A percentile compares a stretch with the other conserved stretches of the same genome.
phyloP scores from a whole-genome alignment of 768 basidiomycete species.

The Phaffia tasmanica region DNA sequence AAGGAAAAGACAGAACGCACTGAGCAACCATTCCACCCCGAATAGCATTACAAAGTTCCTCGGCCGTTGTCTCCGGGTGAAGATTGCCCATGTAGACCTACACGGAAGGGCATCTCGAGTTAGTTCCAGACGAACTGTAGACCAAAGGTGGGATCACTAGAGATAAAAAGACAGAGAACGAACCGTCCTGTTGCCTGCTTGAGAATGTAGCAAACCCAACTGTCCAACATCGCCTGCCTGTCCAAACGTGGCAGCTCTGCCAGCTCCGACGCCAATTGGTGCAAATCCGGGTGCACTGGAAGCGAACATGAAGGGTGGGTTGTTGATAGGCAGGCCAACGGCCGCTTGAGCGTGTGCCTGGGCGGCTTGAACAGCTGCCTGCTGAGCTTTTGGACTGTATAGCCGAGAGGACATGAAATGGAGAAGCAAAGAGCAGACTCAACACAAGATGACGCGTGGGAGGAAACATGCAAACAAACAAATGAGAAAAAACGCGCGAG shows the following conservation, averaged over 20 bases:
- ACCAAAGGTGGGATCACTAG: neutral
- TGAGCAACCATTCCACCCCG: slow-evolving; percentile 94
- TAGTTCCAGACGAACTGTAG: neutral
- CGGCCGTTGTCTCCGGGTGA: slow-evolving; percentile 85
- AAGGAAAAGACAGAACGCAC: slow-evolving; percentile 7
- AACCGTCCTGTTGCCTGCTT: slow-evolving; percentile 77
- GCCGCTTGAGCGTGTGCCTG: slow-evolving; percentile 39
- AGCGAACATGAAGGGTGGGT: slow-evolving; percentile 32
- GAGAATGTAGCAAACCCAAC: slow-evolving; percentile 36
- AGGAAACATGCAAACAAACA: neutral
- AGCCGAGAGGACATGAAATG: slow-evolving; percentile 44
- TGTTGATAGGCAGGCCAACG: slow-evolving; percentile 31
- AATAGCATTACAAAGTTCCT: slow-evolving; percentile 92
- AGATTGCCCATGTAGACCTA: slow-evolving; percentile 49
- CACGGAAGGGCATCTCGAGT: neutral
- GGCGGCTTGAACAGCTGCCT: slow-evolving; percentile 59
- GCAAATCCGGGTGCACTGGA: slow-evolving; percentile 25
- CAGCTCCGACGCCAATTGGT: slow-evolving; percentile 37
- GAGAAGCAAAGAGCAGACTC: neutral
- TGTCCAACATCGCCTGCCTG: slow-evolving; percentile 26
- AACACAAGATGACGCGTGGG: neutral
- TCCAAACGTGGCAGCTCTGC: slow-evolving; percentile 27
- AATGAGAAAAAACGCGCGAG: neutral
- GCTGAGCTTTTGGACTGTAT: slow-evolving; percentile 63
- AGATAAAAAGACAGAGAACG: slow-evolving; percentile 34